Base-by-base conservation (phyloP, 2,329 filamentous ascomycete species). In the Beauveria brongniartii region DNA sequence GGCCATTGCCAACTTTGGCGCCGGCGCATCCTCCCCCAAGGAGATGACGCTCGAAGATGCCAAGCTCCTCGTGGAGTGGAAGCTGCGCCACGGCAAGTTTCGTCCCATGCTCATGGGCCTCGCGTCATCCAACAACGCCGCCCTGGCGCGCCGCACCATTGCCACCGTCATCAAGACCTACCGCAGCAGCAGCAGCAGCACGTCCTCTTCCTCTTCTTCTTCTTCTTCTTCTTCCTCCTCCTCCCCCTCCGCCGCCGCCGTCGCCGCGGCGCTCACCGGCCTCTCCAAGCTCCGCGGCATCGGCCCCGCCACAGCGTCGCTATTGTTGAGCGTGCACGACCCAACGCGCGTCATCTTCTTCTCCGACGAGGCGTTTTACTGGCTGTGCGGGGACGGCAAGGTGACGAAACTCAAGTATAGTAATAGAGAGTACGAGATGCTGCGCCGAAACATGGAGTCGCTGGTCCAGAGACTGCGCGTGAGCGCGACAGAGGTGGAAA, bases 351-450 rank as follows among this genome's bases (percentile, higher is more conserved):
- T 86, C 54, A 81, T 89, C 1, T 93, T 93, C 77, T 93, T 93
- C 73, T 89, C 86, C 2, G 91, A 95, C 68, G 90, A 94, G 72
- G 80, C 87, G 3, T 93, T 86, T 69, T 81, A 86, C 65, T 93
- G 89, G 89, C 73, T 88, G 6, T 83, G 83, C 67, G 83, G 81
- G 69, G 71, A 73, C n/a, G 78, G 79, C 48, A 16, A 18, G 30
- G 26, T 41, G 14, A 14, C 6, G 14, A 28, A 9, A 5, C 30
- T 91, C 70, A 89, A 86, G 72, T 94, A 94, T 72, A 87, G 79
- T 47, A 72, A 75, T 22, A 85, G 85, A 65, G 89, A 92, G 73
- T 93, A 92, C 66, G 71, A 75, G 46, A 72, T 74, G n/a, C 70
- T 93, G 26, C 76, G 78, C 16, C 22, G 24, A 41, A 67, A 70